Evolutionary conservation across 2,329 filamentous ascomycete species (phyloP).

Genomic region (Calonectria pteridis): DNA sequence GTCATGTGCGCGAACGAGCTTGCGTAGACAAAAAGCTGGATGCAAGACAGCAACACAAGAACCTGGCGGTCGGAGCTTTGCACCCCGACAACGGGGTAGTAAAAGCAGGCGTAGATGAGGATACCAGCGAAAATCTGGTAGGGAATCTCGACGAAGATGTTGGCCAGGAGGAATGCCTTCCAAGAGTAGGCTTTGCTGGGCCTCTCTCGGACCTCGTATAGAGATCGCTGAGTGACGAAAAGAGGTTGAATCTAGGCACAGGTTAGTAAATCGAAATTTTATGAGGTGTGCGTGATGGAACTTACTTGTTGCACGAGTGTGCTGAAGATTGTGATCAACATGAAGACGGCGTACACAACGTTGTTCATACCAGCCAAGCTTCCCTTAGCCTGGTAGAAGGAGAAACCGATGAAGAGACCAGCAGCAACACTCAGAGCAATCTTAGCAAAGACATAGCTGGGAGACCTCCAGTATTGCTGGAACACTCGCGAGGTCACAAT

Average conservation of each 20-base stretch:
- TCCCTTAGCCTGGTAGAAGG: slow-evolving; percentile 71
- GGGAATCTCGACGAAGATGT: slow-evolving; percentile 78
- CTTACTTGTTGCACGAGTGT: slow-evolving; percentile 72
- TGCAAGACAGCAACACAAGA: slow-evolving; percentile 64
- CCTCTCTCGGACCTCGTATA: slow-evolving; percentile 83
- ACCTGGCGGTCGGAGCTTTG: slow-evolving; percentile 70
- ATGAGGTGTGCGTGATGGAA: neutral
- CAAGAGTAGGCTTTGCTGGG: slow-evolving; percentile 81
- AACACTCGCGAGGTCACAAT: slow-evolving; percentile 16
- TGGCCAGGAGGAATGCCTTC: slow-evolving; percentile 78
- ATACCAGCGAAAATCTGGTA: slow-evolving; percentile 77
- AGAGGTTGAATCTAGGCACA: slow-evolving; percentile 74
- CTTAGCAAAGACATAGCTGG: slow-evolving; percentile 20
- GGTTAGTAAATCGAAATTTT: slow-evolving; percentile 15
- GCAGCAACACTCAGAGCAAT: slow-evolving; percentile 19
- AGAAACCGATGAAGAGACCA: slow-evolving; percentile 74
- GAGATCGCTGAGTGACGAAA: slow-evolving; percentile 79
- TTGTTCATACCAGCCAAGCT: slow-evolving; percentile 76
- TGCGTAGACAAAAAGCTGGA: slow-evolving; percentile 74
- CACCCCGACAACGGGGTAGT: slow-evolving; percentile 71
- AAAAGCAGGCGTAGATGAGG: slow-evolving; percentile 74
- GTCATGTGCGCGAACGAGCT: slow-evolving; percentile 76
- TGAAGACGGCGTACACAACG: slow-evolving; percentile 80
- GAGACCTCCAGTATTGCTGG: slow-evolving; percentile 28
- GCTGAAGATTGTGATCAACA: slow-evolving; percentile 81